Base-by-base conservation (phyloP, 2,329 filamentous ascomycete genomes). In the Nigrograna mackinnonii region DNA sequence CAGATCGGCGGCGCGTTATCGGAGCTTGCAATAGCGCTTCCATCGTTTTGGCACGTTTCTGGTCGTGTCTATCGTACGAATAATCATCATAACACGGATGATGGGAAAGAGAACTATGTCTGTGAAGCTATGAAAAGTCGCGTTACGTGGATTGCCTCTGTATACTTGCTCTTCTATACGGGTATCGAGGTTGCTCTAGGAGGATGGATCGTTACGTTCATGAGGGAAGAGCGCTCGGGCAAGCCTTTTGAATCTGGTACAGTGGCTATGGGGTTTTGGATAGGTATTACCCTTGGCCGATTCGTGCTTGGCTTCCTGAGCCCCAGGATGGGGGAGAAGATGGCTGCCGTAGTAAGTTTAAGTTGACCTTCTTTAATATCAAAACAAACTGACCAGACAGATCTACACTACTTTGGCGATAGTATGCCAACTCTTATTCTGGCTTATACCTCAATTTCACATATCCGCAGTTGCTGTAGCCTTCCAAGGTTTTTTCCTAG, bases 161-260 rank as follows among this genome's bases (percentile, higher is more conserved):
- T 86, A 2, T 95, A 94, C 62, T 71, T 95, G 12, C 77, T 95
- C 4, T 82, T 83, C 6, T 95, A 95, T 57, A 85, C 91, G 1
- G 90, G 90, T 4, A 78, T 82, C 5, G 90, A 95, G 68, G 86
- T 90, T 45, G 83, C 82, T 1, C 72, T 91, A 2, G 85, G 86
- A 16, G 89, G 89, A 12, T 94, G 89, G 89, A 85, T 95, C 49
- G 85, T 89, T 36, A 85, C 85, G 1, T 95, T 95, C 63, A 95
- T 95, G 88, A 82, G 91, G 13, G 75, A 80, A 16, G 84, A 90
- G 18, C 80, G 91, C 12, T 67, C 85, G 26, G 88, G 84, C 3
- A 78, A 75, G 18, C 73, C 82, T 0, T 92, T 94, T 58, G 77
- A 83, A 2, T 84, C 86, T 22, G 89, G 89, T 3, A 82, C 94